Conservation (phyloP, 2,329 filamentous ascomycete genomes). For the Cryphonectria naterciae region DNA sequence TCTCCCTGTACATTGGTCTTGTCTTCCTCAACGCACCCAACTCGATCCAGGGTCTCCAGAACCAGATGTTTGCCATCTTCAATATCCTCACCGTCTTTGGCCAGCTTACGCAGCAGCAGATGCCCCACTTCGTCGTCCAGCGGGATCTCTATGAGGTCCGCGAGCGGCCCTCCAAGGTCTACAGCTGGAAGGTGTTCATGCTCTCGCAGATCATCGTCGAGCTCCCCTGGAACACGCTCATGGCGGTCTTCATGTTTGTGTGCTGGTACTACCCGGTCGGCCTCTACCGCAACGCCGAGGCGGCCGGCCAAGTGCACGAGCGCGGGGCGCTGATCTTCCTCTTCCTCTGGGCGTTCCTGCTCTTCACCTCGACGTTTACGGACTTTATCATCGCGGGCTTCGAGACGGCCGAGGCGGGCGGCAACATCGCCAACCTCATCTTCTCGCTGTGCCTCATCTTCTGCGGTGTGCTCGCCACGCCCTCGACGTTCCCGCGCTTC, state of each 20-base stretch:
- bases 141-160: constrained; percentile 71
- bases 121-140: constrained; percentile 73
- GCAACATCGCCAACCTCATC: constrained; percentile 67
- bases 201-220: constrained; percentile 70
- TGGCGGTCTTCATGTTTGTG: constrained; percentile 67
- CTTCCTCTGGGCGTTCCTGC: constrained; percentile 65
- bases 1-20: constrained; percentile 69
- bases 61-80: constrained; percentile 73
- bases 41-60: constrained; percentile 69
- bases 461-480: constrained; percentile 66
- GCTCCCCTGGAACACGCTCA: constrained; percentile 70
- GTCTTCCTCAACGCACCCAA: constrained; percentile 65
- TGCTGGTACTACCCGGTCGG: constrained; percentile 74
- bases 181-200: constrained; percentile 71
- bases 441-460: constrained; percentile 70
- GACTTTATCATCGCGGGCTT: constrained; percentile 67
- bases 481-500: constrained; percentile 64
- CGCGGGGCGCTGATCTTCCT: constrained; percentile 70
- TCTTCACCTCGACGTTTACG: constrained; percentile 70
- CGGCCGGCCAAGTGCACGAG: constrained; percentile 54
- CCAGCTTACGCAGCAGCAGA: constrained; percentile 66
- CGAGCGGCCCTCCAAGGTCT: constrained; percentile 70
- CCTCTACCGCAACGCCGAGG: constrained; percentile 61
- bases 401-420: constrained; percentile 67
- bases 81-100: constrained; percentile 72